These are phyloP conservation scores for Hansfordia pulvinata DNA, from an alignment of 2,329 filamentous ascomycete genomes.

Conservation along the genomic window DNA sequence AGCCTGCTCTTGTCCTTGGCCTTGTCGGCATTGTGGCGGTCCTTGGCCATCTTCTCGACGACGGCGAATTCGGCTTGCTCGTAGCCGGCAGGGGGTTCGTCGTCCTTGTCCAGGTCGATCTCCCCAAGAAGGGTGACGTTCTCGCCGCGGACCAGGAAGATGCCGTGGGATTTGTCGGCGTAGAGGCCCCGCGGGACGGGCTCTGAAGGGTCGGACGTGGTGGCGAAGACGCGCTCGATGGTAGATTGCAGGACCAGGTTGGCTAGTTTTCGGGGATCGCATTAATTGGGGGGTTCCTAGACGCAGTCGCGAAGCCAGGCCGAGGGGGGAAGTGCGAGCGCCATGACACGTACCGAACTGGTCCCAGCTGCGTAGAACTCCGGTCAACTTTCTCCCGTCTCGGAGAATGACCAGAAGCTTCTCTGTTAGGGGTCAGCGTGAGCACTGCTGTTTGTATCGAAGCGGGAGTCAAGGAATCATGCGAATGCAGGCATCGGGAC, in stretches of 20 bases:
- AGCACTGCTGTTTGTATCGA: no score
- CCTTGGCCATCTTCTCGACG: constrained; percentile 61
- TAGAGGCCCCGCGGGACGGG: constrained; percentile 42
- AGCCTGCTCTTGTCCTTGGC: constrained; percentile 57
- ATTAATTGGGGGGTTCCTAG: constrained; percentile 5
- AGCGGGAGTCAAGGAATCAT: background rate
- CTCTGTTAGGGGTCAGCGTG: constrained; percentile 42
- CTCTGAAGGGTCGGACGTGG: constrained; percentile 17
- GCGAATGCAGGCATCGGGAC: background rate
- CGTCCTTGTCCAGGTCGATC: constrained; percentile 93
- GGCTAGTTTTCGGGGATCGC: constrained; percentile 34
- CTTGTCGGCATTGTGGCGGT: constrained; percentile 57
- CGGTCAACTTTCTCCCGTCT: constrained; percentile 87
- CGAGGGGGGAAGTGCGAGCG: constrained; percentile 2
- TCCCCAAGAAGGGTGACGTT: constrained; percentile 94
- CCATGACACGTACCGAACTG: constrained; percentile 81
- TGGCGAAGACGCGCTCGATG: constrained; percentile 66
- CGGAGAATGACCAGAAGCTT: constrained; percentile 86
- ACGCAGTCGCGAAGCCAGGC: constrained; percentile 1
- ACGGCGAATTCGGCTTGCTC: constrained; percentile 50
- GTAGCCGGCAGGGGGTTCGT: constrained; percentile 64
- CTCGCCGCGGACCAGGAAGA: constrained; percentile 88
- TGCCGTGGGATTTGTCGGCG: constrained; percentile 72
- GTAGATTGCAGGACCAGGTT: constrained; percentile 94
- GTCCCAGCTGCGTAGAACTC: constrained; percentile 89